These are phyloP conservation scores for Carex kokanica DNA, from an alignment of 176 grass and related monocot genomes.

Conservation along the genomic window DNA sequence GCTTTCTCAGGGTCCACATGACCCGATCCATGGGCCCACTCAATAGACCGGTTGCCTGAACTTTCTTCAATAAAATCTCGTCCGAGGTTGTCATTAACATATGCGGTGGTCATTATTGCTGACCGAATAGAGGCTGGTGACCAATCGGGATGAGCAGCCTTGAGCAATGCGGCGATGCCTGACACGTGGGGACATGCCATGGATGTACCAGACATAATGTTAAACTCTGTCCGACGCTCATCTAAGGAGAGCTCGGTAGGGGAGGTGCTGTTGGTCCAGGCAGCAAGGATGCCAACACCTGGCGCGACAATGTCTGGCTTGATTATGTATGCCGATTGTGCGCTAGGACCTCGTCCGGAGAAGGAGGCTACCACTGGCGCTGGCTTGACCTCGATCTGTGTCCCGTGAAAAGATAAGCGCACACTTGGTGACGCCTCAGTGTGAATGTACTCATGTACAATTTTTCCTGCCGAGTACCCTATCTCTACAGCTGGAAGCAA, in stretches of 20 bases:
- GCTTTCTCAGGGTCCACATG: constrained; percentile 58
- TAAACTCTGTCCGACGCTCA: constrained; percentile 72
- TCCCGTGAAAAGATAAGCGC: constrained; percentile 57
- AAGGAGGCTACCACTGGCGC: constrained; percentile 88
- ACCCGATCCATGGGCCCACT: constrained; percentile 67
- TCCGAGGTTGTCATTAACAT: constrained; percentile 53
- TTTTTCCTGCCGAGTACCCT: constrained; percentile 45
- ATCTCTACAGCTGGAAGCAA: too few relatives aligned
- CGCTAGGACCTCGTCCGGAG: constrained; percentile 82
- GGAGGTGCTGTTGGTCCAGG: constrained; percentile 64
- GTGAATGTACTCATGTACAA: constrained; percentile 45
- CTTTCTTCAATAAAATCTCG: constrained; percentile 53
- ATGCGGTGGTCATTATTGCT: constrained; percentile 84
- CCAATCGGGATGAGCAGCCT: constrained; percentile 74
- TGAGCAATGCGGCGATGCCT: constrained; percentile 75
- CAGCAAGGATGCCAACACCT: constrained; percentile 90
- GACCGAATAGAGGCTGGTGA: constrained; percentile 71
- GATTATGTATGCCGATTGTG: constrained; percentile 60
- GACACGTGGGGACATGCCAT: constrained; percentile 94
- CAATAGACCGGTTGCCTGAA: constrained; percentile 46
- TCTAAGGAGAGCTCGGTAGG: constrained; percentile 61
- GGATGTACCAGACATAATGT: constrained; percentile 93
- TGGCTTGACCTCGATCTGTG: constrained; percentile 72
- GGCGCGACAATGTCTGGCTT: constrained; percentile 88
- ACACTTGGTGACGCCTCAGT: constrained; percentile 42